Evolutionary conservation across 805 yeast genomes (phyloP), one percentile per base, ranked within the genome.

Genomic region (Candida coquimbonensis): DNA sequence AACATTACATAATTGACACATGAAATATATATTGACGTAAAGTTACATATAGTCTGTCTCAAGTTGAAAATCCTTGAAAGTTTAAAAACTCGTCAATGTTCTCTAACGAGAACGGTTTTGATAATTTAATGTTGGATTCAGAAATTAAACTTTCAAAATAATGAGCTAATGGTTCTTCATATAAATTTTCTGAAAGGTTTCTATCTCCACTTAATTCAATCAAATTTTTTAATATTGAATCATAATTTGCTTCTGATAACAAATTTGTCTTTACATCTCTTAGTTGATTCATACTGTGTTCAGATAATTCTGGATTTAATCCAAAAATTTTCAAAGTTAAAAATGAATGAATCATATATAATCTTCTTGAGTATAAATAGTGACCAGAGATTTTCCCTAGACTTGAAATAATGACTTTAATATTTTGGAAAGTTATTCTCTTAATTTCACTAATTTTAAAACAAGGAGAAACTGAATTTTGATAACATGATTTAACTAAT

Each of bases 301-400:
- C 21, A 13, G 45, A 16, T 5, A 46, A 24, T 2, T 29, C 40
- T n/a, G 39, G 24, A 7, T 34, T 29, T 9, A 32, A 5, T 19
- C 43, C 50, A 33, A 44, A 42, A 9, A 41, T 24, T 24, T 42
- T 41, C 33, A 47, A 31, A 12, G 36, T 17, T 24, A 44, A 25
- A 14, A 38, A 47, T 3, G 50, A 47, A 16, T 47, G 45, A 7
- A 47, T 19, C 50, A 47, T 43, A 29, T 47, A 44, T 4, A 44
- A 11, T 19, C 50, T 34, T 19, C 44, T 47, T 7, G 47, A 45
- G 19, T 47, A 47, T 8, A 47, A 24, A 13, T 44, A 47, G 3
- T 39, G 29, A n/a, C 41, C 36, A n/a, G 47, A 44, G 5, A 47
- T 42, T 21, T 44, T 44, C 3, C 47, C 43, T 16, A 38, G 21